Conservation (phyloP, 2,329 filamentous ascomycete species). For the Pseudodiploospora longispora region DNA sequence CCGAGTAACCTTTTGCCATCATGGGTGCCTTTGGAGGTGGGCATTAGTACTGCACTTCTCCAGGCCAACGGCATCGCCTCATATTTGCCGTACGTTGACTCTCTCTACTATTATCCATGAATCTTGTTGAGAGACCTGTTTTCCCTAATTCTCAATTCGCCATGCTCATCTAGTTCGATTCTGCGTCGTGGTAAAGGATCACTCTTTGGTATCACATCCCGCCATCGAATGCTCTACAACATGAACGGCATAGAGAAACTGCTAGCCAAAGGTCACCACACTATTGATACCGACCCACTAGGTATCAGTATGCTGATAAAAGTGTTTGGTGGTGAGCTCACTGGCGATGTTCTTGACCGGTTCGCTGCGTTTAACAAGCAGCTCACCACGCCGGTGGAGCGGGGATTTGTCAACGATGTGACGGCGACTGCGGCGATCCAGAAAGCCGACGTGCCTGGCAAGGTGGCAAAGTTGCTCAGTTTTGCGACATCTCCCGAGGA, state of each 20-base stretch:
- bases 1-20: background rate
- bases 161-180: background rate
- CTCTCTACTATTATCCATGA: background rate
- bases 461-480: slow-evolving; percentile 9
- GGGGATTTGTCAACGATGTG: slow-evolving; percentile 13
- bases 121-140: background rate
- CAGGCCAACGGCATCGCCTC: background rate
- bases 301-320: slow-evolving; percentile 10
- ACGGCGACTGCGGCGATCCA: slow-evolving; percentile 13
- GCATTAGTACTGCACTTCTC: slow-evolving; percentile 2
- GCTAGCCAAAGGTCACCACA: slow-evolving; percentile 9
- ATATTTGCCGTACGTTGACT: background rate
- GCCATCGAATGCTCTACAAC: slow-evolving; percentile 11
- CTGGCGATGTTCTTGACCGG: background rate
- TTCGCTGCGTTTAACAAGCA: slow-evolving; percentile 6
- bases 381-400: slow-evolving; percentile 9
- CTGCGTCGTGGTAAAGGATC: slow-evolving; percentile 4
- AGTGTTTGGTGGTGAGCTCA: slow-evolving; percentile 11
- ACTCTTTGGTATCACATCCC: slow-evolving; percentile 13
- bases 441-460: slow-evolving; percentile 8
- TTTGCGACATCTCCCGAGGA: slow-evolving; percentile 6
- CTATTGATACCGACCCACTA: slow-evolving; percentile 5
- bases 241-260: slow-evolving; percentile 11
- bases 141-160: background rate
- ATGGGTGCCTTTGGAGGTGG: slow-evolving; percentile 1